These are phyloP conservation scores for Plasmodium knowlesi DNA, from an alignment of 169 alveolate genomes.

Conservation along the genomic window DNA sequence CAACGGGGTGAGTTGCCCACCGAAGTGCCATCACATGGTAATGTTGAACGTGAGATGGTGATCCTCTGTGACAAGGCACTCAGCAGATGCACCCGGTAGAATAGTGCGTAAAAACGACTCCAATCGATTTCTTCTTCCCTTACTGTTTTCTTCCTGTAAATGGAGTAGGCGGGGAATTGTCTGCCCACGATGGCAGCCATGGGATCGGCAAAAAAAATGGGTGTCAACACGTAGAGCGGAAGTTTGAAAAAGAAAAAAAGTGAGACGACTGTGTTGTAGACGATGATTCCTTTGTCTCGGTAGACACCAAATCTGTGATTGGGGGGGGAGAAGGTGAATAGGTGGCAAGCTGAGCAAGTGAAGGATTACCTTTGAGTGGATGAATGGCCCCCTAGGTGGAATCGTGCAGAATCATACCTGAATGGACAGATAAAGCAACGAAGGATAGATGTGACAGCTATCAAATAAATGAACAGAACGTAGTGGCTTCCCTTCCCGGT, in stretches of 20 bases:
- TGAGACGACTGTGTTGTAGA: slow-evolving; percentile 40
- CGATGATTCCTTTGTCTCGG: slow-evolving; percentile 35
- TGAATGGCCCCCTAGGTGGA: background rate
- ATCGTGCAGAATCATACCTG: slow-evolving; percentile 1
- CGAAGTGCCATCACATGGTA: background rate
- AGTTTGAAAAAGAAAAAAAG: slow-evolving; percentile 52
- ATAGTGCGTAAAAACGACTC: background rate
- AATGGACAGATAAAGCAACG: slow-evolving; percentile 52
- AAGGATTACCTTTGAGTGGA: background rate
- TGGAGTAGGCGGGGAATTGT: slow-evolving; percentile 8
- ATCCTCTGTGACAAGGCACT: background rate
- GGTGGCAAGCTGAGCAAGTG: background rate
- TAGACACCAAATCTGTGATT: slow-evolving; percentile 37
- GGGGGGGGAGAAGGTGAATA: background rate
- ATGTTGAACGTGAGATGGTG: background rate
- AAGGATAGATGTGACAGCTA: slow-evolving; percentile 15
- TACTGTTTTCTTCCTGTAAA: slow-evolving; percentile 54
- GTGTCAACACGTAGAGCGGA: slow-evolving; percentile 49
- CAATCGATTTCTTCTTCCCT: background rate
- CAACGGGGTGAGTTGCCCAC: background rate
- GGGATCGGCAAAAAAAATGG: slow-evolving; percentile 64
- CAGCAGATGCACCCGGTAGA: background rate
- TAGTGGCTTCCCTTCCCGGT: background rate
- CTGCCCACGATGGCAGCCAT: slow-evolving; percentile 67
- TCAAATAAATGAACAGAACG: slow-evolving; percentile 22